Percentiles rank a stretch among this genome's conserved stretches.
Evolutionary conservation across 805 yeast genomes (phyloP).

Genomic region (Suhomyces sp.): DNA sequence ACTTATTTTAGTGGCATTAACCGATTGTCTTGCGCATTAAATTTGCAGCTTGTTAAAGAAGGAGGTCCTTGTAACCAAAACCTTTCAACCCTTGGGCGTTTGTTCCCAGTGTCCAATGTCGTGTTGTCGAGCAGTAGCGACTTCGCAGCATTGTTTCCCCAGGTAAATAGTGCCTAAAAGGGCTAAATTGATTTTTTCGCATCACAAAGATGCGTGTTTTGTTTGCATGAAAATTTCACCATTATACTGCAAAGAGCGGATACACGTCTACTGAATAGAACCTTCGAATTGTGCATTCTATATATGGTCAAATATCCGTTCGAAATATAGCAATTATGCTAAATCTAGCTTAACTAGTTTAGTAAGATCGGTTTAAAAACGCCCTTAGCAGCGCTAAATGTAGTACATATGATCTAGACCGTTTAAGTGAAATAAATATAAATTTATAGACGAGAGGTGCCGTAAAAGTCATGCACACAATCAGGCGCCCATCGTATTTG

Average conservation of each 20-base stretch:
- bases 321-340: not conserved
- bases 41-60: not conserved
- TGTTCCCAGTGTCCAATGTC: not conserved
- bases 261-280: not conserved
- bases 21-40: not conserved
- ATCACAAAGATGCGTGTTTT: not conserved
- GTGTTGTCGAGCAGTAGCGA: not conserved
- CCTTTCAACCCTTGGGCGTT: not conserved
- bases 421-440: not conserved
- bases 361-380: not conserved
- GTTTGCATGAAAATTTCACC: not conserved
- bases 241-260: not conserved
- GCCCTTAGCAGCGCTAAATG: not conserved
- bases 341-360: not conserved
- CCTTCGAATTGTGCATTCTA: not conserved
- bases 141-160: constrained; percentile 1
- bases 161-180: constrained; percentile 1
- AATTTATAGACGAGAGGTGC: not conserved
- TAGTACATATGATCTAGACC: not conserved
- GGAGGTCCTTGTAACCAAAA: not conserved
- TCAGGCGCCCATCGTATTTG: not conserved
- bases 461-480: not conserved
- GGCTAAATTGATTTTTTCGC: constrained; percentile 1
- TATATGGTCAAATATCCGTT: not conserved
- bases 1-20: not conserved